These are phyloP conservation scores for Nakazawaea anatomiae DNA, from an alignment of 805 yeast genomes.

Conservation along the genomic window DNA sequence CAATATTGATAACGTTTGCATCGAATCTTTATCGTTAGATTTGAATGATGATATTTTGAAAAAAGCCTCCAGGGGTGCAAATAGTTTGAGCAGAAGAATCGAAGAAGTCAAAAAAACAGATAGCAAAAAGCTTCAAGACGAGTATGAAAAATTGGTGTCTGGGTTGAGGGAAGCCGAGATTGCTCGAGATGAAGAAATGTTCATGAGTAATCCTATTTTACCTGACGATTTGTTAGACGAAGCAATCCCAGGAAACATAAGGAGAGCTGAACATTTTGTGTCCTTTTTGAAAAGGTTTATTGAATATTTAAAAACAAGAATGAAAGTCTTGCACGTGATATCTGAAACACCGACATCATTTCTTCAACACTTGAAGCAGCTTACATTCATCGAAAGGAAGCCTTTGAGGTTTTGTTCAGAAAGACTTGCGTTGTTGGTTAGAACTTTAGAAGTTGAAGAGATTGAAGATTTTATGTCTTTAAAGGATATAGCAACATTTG, in stretches of 20 bases:
- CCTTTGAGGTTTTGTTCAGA: constrained; percentile 92
- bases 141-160: constrained; percentile 84
- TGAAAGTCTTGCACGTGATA: constrained; percentile 95
- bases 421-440: constrained; percentile 76
- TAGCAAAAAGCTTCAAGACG: constrained; percentile 78
- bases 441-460: constrained; percentile 82
- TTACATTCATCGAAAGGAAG: constrained; percentile 87
- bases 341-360: constrained; percentile 97
- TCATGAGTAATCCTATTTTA: constrained; percentile 83
- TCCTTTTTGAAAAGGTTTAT: constrained; percentile 89
- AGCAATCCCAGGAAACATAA: constrained; percentile 94
- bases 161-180: constrained; percentile 83
- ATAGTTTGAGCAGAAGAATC: constrained; percentile 70
- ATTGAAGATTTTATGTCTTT: constrained; percentile 90
- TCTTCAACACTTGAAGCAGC: constrained; percentile 84
- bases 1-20: constrained; percentile 97
- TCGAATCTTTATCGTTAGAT: constrained; percentile 88
- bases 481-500: constrained; percentile 95
- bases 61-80: constrained; percentile 84
- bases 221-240: constrained; percentile 83
- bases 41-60: constrained; percentile 85
- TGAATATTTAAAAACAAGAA: constrained; percentile 91
- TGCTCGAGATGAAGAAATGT: constrained; percentile 54
- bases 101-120: constrained; percentile 80
- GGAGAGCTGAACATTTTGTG: constrained; percentile 95